phyloP scores from a whole-genome alignment of 2,329 filamentous ascomycete species.

The Monosporascus sp. region DNA sequence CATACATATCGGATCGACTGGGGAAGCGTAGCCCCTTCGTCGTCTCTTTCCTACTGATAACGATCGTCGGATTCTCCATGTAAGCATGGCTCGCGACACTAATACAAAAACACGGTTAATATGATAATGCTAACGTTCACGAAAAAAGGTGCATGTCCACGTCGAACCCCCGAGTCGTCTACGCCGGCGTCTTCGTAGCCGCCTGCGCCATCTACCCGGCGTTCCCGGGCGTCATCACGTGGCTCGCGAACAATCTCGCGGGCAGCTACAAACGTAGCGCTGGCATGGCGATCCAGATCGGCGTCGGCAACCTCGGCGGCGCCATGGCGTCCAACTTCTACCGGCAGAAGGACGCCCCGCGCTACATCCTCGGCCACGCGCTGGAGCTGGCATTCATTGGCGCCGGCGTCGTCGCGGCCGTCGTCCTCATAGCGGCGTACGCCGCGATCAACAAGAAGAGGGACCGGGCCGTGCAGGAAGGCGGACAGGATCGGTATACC shows the following conservation, averaged over 20 bases:
- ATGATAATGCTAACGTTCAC: slow-evolving; percentile 20
- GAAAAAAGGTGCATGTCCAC: slow-evolving; percentile 52
- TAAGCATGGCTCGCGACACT: slow-evolving; percentile 15
- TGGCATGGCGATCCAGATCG: slow-evolving; percentile 61
- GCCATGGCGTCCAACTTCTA: slow-evolving; percentile 62
- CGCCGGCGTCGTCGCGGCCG: slow-evolving; percentile 37
- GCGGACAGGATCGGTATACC: slow-evolving; percentile 34
- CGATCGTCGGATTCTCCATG: slow-evolving; percentile 54
- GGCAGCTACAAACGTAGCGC: slow-evolving; percentile 57
- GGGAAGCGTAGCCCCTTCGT: slow-evolving; percentile 52
- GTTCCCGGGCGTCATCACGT: slow-evolving; percentile 72
- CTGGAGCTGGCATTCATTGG: slow-evolving; percentile 45
- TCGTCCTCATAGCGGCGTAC: slow-evolving; percentile 46
- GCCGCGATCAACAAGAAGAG: slow-evolving; percentile 53
- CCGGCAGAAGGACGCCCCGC: slow-evolving; percentile 41
- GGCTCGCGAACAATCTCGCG: slow-evolving; percentile 74
- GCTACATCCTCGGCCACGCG: slow-evolving; percentile 44
- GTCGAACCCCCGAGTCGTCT: slow-evolving; percentile 54
- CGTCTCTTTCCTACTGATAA: slow-evolving; percentile 44
- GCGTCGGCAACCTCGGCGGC: slow-evolving; percentile 24
- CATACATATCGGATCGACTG: slow-evolving; percentile 49
- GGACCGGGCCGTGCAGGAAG: slow-evolving; percentile 36
- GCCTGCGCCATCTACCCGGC: slow-evolving; percentile 76
- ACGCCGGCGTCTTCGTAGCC: slow-evolving; percentile 71
- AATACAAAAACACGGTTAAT: background rate